A percentile compares a stretch with the other conserved stretches of the same genome.
Evolutionary conservation across 2,329 filamentous ascomycete species (phyloP).

Genomic region (Trichoderma sp.): DNA sequence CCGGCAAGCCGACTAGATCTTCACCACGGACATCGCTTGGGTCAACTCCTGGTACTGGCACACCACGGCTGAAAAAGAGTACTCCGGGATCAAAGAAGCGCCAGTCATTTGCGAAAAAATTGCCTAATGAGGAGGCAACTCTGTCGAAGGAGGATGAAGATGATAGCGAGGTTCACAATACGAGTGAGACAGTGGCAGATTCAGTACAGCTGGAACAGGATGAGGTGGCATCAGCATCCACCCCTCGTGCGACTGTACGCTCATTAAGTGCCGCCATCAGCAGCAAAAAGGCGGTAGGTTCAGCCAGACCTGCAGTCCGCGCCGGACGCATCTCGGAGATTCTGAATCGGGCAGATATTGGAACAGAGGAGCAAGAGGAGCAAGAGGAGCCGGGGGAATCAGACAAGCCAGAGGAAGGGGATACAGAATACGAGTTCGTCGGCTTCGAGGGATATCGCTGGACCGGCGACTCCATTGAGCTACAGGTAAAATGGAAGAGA

Average conservation of each 20-base stretch:
- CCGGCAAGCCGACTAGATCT: not conserved
- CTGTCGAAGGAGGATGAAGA: not conserved
- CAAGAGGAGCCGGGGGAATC: not conserved
- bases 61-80: not conserved
- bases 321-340: not conserved
- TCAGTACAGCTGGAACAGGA: slow-evolving; percentile 1
- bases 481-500: slow-evolving; percentile 31
- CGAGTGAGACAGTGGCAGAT: not conserved
- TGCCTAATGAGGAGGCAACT: not conserved
- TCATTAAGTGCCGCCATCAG: not conserved
- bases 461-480: slow-evolving; percentile 29
- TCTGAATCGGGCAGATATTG: not conserved
- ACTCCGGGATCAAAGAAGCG: not conserved
- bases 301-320: not conserved
- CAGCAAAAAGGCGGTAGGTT: not conserved
- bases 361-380: not conserved
- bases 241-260: not conserved
- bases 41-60: not conserved
- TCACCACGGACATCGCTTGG: not conserved
- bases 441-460: slow-evolving; percentile 31
- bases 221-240: slow-evolving; percentile 1
- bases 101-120: not conserved
- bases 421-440: slow-evolving; percentile 24
- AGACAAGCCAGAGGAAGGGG: not conserved
- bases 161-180: not conserved